Evolutionary conservation across 331 rosid species (phyloP), one percentile per base, ranked within the genome.

Genomic region (Cydonia oblonga): DNA sequence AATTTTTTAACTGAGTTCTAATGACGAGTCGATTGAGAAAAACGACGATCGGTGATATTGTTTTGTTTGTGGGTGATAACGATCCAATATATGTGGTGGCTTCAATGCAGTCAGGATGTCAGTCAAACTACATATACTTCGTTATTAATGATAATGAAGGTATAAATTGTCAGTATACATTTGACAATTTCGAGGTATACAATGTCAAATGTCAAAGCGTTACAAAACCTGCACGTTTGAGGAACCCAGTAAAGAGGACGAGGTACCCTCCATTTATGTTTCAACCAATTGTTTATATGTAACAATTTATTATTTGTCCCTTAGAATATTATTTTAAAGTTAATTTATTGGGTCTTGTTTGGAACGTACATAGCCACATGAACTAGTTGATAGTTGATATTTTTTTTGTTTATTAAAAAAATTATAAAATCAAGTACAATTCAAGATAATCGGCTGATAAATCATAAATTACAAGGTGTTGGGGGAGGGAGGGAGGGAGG

Each of bases 131-230:
- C 12, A 57, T 70, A 33, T 56, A 57, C 23, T 71, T 71, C 1
- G 6, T 13, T 1, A 8, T 14, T 2, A 15, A 71, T 71, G 66
- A 71, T 0, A 0, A 57, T 0, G 35, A 71, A 15, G 1, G 13
- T 60, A 28, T 28, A 3, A 0, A 6, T 0, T 0, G 8, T 3
- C 0, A 2, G 1, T 5, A 16, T 4, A 2, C 44, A 5, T 16
- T 7, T 70, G 12, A 23, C 0, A 53, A 70, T 58, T 7, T 71
- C 0, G 53, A 18, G 0, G 65, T 70, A 1, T 57, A 57, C 12
- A 23, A 71, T 23, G 2, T 71, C 19, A 15, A 56, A 38, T 57
- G 8, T 57, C 33, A 22, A 15, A 71, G n/a, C 0, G 4, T 33
- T 22, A 4, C 24, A 35, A 15, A 20, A 22, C 22, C 30, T 30